Evolutionary conservation across 2,329 filamentous ascomycete genomes (phyloP).

Genomic region (Gnomoniopsis sp.): DNA sequence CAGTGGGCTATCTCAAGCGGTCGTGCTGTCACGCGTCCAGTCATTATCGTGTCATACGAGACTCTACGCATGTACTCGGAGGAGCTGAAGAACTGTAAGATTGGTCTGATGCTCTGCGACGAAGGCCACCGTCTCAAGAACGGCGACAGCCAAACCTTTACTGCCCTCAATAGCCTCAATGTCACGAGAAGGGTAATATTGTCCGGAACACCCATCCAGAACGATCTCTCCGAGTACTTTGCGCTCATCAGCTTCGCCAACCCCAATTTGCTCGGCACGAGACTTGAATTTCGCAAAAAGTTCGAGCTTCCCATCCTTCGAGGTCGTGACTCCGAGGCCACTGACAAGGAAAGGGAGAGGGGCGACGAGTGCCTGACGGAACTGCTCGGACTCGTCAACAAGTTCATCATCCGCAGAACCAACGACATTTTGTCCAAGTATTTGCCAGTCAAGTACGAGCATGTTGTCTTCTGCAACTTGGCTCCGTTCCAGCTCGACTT

Average conservation of each 20-base stretch:
- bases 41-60: constrained; percentile 97
- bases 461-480: constrained; percentile 96
- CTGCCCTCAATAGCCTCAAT: constrained; percentile 82
- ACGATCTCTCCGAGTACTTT: constrained; percentile 98
- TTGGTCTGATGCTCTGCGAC: constrained; percentile 90
- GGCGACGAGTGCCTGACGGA: constrained; percentile 82
- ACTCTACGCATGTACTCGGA: constrained; percentile 88
- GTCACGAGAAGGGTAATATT: constrained; percentile 90
- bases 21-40: constrained; percentile 83
- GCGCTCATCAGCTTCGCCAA: constrained; percentile 95
- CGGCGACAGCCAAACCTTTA: constrained; percentile 92
- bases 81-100: constrained; percentile 83
- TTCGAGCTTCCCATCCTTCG: constrained; percentile 91
- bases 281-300: constrained; percentile 87
- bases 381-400: constrained; percentile 83
- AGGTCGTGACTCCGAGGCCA: constrained; percentile 85
- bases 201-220: constrained; percentile 96
- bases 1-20: constrained; percentile 94
- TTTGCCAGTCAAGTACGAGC: constrained; percentile 95
- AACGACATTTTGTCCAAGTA: constrained; percentile 99
- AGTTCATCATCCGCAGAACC: constrained; percentile 95
- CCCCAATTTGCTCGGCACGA: constrained; percentile 82
- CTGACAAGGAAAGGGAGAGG: constrained; percentile 74
- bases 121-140: constrained; percentile 97
- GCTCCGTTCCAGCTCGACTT: constrained; percentile 88